These are phyloP conservation scores for Pholiota molesta DNA, from an alignment of 768 basidiomycete genomes.

Conservation along the genomic window DNA sequence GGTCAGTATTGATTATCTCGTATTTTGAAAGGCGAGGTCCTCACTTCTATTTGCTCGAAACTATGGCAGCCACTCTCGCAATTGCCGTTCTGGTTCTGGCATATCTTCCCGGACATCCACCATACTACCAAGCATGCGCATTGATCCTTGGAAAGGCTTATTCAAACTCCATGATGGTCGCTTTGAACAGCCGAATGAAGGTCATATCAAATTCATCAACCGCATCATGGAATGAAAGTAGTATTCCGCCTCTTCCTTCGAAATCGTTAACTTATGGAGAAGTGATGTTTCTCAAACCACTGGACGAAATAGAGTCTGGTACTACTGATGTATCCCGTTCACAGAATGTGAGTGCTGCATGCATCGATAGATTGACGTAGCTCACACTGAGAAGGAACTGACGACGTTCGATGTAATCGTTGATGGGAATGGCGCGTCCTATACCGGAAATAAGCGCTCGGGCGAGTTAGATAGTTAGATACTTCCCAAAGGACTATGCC, in stretches of 20 bases:
- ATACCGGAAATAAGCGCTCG: background rate
- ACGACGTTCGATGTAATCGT: background rate
- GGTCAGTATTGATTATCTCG: conserved; percentile 7
- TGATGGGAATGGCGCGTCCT: background rate
- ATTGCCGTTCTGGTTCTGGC: conserved; percentile 10
- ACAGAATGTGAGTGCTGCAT: background rate
- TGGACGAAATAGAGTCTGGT: background rate
- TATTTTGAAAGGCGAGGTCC: background rate
- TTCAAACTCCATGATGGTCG: conserved; percentile 20
- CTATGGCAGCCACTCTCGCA: conserved; percentile 11
- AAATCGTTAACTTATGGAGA: background rate
- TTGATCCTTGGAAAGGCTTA: conserved; percentile 18
- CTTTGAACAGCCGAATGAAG: conserved; percentile 16
- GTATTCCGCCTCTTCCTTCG: background rate
- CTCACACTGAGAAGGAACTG: background rate
- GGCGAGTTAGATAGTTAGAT: background rate
- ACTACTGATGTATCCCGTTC: background rate
- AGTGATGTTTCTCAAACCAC: background rate
- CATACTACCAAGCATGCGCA: conserved; percentile 11
- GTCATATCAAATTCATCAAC: background rate
- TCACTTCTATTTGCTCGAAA: background rate
- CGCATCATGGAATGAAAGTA: background rate
- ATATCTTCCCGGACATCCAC: conserved; percentile 5
- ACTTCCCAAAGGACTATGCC: background rate
- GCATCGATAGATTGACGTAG: background rate